Evolutionary conservation across 2,329 filamentous ascomycete species (phyloP).

Genomic region (Colletotrichum liriopes): DNA sequence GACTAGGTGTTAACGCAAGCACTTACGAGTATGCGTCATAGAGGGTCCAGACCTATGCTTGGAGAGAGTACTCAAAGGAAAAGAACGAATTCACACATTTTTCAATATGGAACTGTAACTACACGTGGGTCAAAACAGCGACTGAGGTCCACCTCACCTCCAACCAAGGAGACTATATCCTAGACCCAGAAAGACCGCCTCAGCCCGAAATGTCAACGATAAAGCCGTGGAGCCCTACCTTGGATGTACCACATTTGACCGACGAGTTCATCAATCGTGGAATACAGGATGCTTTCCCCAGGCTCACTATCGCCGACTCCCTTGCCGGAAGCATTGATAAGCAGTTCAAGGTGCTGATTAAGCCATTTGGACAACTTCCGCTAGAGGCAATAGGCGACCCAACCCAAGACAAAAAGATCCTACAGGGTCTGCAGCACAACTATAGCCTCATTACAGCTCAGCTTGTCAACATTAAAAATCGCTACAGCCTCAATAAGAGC

Average conservation of each 20-base stretch:
- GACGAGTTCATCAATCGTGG: neutral
- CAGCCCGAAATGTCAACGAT: neutral
- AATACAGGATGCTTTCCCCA: neutral
- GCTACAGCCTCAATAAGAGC: neutral
- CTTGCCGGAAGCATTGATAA: neutral
- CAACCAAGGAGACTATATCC: neutral
- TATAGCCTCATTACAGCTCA: slow-evolving; percentile 11
- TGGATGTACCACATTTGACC: slow-evolving; percentile 12
- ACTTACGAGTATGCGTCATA: neutral
- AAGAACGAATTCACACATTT: neutral
- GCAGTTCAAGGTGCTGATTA: neutral
- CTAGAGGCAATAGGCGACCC: slow-evolving; percentile 16
- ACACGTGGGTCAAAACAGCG: slow-evolving; percentile 9
- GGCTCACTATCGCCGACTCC: neutral
- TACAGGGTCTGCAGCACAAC: slow-evolving; percentile 6
- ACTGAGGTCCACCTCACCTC: slow-evolving; percentile 5
- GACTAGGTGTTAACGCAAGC: neutral
- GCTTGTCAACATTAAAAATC: slow-evolving; percentile 24
- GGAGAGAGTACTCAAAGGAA: neutral
- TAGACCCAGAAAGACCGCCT: slow-evolving; percentile 23
- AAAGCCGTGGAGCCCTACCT: neutral
- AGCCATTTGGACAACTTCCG: neutral
- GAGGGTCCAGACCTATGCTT: neutral
- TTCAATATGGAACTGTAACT: slow-evolving; percentile 18
- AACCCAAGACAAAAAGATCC: neutral